Base-by-base conservation (phyloP, 139 green algal species). In the Asterochloris erici region DNA sequence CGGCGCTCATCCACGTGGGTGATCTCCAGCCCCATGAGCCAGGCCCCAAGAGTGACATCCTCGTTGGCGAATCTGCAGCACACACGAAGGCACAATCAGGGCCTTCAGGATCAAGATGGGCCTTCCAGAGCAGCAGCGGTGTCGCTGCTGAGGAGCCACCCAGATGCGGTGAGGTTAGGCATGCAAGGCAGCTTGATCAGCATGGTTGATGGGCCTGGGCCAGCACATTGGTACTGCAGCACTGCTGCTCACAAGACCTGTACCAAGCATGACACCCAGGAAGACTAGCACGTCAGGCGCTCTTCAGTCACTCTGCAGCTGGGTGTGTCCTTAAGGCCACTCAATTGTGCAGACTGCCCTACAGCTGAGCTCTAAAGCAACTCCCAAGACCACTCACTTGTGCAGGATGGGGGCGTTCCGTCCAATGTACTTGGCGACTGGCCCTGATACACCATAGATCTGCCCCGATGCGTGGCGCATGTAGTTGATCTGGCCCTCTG, bases 21-120 rank as follows among this genome's bases (percentile, higher is more conserved):
- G 15, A 96, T 82, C 14, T 96, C 86, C 63, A 96, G 84, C 9
- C 92, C 92, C 23, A 95, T 54, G 74, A 95, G 79, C 92, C 92
- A 95, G 14, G 92, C 87, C 10, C 92, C 92, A 24, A 96, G 54
- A 0, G 87, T 89, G n/a, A 95, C 90, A 82, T 95, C 92, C 85
- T 95, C 91, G 73, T 95, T 93, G 61, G 88, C 84, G 80, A 90
- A 96, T 14, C 79, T 38, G 38, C 6, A 6, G 38, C 38, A 54
- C 38, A 54, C 38, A 54, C n/a, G 38, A 54, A 54, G 21, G 68
- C 68, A 73, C 21, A 9, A 73, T 24, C 21, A 24, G 21, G 1
- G 68, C 23, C 68, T 73, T 73, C 1, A 73, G 21, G 21, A 10
- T 23, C 68, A 9, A 27, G n/a, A 26, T 6, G n/a, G 28, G 19